Evolutionary conservation across 768 basidiomycete genomes (phyloP).

Genomic region (Suillus ampliporus): DNA sequence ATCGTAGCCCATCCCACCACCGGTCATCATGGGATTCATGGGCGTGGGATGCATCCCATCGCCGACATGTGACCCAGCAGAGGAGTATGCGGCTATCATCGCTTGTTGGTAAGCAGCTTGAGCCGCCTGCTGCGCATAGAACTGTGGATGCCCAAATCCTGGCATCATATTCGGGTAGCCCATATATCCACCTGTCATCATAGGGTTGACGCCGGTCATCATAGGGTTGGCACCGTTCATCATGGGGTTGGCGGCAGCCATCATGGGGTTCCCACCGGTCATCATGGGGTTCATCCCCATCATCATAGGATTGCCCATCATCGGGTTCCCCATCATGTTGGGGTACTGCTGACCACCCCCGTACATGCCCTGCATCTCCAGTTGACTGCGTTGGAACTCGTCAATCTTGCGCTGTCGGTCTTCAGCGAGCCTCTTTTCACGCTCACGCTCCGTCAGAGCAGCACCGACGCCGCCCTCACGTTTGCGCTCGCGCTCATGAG

Average conservation of each 20-base stretch:
- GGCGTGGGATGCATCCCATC: constrained; percentile 48
- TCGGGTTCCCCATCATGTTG: constrained; percentile 59
- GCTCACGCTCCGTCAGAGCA: constrained; percentile 91
- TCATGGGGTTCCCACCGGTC: constrained; percentile 58
- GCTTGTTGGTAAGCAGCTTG: constrained; percentile 89
- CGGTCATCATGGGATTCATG: constrained; percentile 64
- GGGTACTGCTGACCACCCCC: constrained; percentile 53
- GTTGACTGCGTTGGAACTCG: constrained; percentile 85
- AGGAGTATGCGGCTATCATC: constrained; percentile 76
- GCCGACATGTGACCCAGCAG: constrained; percentile 77
- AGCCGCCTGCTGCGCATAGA: constrained; percentile 84
- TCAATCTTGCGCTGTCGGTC: constrained; percentile 93
- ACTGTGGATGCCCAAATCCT: constrained; percentile 64
- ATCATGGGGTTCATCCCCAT: constrained; percentile 63
- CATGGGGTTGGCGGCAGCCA: constrained; percentile 55
- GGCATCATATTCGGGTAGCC: constrained; percentile 48
- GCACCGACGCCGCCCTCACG: constrained; percentile 96
- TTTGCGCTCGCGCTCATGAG: constrained; percentile 92
- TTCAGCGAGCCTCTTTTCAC: constrained; percentile 90
- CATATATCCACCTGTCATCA: constrained; percentile 60
- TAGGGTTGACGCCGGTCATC: constrained; percentile 54
- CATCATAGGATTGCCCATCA: constrained; percentile 78
- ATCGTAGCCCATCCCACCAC: constrained; percentile 61
- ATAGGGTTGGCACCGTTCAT: constrained; percentile 58
- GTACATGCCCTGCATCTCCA: constrained; percentile 89